A percentile compares a stretch with the other conserved stretches of the same genome.
These are phyloP conservation scores for Fusarium kyushuense DNA, from an alignment of 2,329 filamentous ascomycete species.

Conservation along the genomic window DNA sequence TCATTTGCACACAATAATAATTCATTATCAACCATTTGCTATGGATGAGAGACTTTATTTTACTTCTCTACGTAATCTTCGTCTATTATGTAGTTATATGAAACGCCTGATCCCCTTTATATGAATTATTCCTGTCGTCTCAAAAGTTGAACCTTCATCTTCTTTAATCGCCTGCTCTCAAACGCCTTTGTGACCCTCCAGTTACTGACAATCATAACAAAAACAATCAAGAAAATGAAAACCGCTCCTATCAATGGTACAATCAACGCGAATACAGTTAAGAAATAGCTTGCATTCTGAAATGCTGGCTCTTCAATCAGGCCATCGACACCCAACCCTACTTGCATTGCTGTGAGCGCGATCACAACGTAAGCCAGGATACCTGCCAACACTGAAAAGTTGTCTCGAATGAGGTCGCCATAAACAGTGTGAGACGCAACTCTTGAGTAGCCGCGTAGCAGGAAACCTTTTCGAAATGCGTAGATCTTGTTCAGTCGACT, in stretches of 20 bases:
- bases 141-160: constrained; percentile 25
- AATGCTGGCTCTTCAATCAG: constrained; percentile 15
- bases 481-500: constrained; percentile 53
- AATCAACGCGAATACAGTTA: constrained; percentile 33
- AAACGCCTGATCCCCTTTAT: background rate
- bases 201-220: constrained; percentile 35
- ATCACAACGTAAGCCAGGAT: constrained; percentile 38
- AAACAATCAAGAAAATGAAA: constrained; percentile 30
- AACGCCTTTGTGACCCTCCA: constrained; percentile 34
- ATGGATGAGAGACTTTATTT: background rate
- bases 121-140: background rate
- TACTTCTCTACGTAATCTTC: fast-evolving
- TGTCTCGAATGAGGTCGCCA: constrained; percentile 34
- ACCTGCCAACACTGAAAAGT: constrained; percentile 36
- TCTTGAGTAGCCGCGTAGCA: constrained; percentile 33
- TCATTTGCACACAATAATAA: fast-evolving
- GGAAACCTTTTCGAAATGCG: constrained; percentile 23
- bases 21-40: no score
- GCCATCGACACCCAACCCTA: constrained; percentile 23
- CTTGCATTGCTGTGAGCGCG: constrained; percentile 37
- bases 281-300: constrained; percentile 28
- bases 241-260: constrained; percentile 30
- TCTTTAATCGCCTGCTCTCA: constrained; percentile 21
- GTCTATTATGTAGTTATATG: no score
- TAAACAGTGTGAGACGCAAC: constrained; percentile 37